These are phyloP conservation scores for Gaeumannomyces sp. DNA, from an alignment of 2,329 filamentous ascomycete species.

Conservation along the genomic window DNA sequence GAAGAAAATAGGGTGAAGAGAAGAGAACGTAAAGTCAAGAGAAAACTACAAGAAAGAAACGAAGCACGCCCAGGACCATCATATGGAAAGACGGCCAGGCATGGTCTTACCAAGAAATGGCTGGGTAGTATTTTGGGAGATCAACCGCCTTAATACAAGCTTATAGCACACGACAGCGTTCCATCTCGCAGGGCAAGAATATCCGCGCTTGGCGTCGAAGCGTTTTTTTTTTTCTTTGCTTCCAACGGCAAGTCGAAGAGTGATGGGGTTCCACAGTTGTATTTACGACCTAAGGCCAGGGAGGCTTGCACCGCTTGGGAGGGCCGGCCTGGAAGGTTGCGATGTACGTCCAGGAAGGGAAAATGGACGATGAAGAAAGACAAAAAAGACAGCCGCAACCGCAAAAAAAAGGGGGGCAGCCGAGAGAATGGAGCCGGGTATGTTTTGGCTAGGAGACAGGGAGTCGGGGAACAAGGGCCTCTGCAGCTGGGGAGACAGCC, in stretches of 20 bases:
- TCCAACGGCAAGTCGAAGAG: neutral
- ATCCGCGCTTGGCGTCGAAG: conserved; percentile 1
- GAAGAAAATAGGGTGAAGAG: conserved; percentile 12
- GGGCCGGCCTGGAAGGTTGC: neutral
- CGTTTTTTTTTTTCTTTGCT: neutral
- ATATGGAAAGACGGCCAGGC: neutral
- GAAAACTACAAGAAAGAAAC: conserved; percentile 16
- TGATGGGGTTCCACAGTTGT: neutral
- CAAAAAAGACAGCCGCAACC: neutral
- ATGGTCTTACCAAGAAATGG: neutral
- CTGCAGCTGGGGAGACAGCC: neutral
- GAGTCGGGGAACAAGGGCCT: neutral
- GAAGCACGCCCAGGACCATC: conserved; percentile 6
- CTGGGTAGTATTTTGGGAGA: neutral
- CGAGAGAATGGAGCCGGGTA: neutral
- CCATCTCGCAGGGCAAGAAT: conserved; percentile 8
- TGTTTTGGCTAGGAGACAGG: neutral
- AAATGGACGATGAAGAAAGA: neutral
- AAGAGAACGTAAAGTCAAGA: conserved; percentile 14
- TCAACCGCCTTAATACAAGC: conserved; percentile 7
- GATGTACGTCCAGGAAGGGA: neutral
- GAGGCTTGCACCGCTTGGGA: neutral
- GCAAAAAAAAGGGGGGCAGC: no score
- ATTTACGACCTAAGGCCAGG: neutral
- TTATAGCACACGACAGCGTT: conserved; percentile 6